A percentile compares a stretch with the other conserved stretches of the same genome.
phyloP scores from a whole-genome alignment of 2,329 filamentous ascomycete genomes.

The Alternaria ethzedia region DNA sequence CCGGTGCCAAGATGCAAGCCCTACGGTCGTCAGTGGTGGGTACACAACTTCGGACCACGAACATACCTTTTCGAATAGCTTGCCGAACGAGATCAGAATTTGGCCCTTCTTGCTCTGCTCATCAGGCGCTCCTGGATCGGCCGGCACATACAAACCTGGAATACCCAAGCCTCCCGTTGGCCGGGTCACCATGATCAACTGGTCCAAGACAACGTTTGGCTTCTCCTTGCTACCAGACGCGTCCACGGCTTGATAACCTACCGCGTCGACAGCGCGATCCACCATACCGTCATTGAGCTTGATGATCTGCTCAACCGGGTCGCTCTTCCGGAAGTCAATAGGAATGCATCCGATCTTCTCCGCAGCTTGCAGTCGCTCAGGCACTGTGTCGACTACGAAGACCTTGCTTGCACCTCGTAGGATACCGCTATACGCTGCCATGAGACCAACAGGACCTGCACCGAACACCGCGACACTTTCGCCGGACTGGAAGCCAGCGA shows the following conservation, averaged over 20 bases:
- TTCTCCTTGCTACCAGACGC: slow-evolving; percentile 63
- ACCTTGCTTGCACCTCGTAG: slow-evolving; percentile 67
- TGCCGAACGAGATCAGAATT: slow-evolving; percentile 69
- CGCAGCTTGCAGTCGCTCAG: slow-evolving; percentile 64
- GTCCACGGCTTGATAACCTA: slow-evolving; percentile 68
- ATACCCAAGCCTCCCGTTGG: slow-evolving; percentile 68
- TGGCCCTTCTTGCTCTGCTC: slow-evolving; percentile 66
- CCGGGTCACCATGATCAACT: slow-evolving; percentile 67
- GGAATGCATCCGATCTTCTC: slow-evolving; percentile 67
- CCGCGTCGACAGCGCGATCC: slow-evolving; percentile 69
- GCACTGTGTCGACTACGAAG: slow-evolving; percentile 68
- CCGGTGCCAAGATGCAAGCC: slow-evolving; percentile 66
- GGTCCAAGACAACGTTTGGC: slow-evolving; percentile 68
- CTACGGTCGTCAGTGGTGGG: slow-evolving; percentile 40
- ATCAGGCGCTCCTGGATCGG: slow-evolving; percentile 68
- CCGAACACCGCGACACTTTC: slow-evolving; percentile 71
- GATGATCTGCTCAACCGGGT: slow-evolving; percentile 67
- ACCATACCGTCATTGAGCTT: slow-evolving; percentile 65
- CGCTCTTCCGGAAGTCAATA: slow-evolving; percentile 66
- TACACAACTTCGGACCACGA: not conserved
- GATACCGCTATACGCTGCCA: slow-evolving; percentile 69
- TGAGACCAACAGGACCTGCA: slow-evolving; percentile 66
- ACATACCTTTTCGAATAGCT: slow-evolving; percentile 69
- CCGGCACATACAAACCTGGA: slow-evolving; percentile 61
- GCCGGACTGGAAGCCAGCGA: slow-evolving; percentile 65